phyloP scores from a whole-genome alignment of 495 filamentous ascomycete genomes.

The Lophium mytilinum region DNA sequence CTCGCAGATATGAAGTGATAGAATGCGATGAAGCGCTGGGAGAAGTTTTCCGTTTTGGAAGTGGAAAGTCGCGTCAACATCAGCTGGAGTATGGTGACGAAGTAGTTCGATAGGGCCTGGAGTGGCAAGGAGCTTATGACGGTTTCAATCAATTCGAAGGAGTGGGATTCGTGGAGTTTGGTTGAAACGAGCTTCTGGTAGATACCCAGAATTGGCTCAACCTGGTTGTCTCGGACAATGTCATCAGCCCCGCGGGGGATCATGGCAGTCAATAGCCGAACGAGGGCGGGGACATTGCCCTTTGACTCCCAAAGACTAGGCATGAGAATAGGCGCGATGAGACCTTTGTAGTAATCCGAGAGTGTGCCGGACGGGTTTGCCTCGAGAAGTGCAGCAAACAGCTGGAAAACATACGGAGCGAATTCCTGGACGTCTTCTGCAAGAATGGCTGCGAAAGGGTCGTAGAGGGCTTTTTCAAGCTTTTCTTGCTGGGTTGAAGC shows the following conservation, averaged over 20 bases:
- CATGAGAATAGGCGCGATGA: conserved; percentile 66
- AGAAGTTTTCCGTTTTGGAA: conserved; percentile 70
- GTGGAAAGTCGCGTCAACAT: conserved; percentile 75
- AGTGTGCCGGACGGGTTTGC: conserved; percentile 64
- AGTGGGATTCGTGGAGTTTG: conserved; percentile 69
- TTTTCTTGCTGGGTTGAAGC: conserved; percentile 59
- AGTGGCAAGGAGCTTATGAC: conserved; percentile 61
- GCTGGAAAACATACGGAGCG: conserved; percentile 91
- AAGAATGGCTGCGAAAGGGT: conserved; percentile 67
- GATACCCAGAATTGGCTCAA: conserved; percentile 76
- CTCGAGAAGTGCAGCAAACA: conserved; percentile 83
- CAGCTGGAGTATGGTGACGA: conserved; percentile 66
- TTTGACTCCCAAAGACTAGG: conserved; percentile 78
- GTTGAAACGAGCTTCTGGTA: conserved; percentile 78
- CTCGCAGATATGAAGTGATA: conserved; percentile 82
- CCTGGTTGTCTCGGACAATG: conserved; percentile 65
- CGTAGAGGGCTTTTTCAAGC: conserved; percentile 68
- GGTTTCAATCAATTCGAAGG: conserved; percentile 82
- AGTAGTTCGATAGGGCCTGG: conserved; percentile 70
- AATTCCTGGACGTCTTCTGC: conserved; percentile 84
- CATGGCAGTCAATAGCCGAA: conserved; percentile 73
- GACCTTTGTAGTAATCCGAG: conserved; percentile 63
- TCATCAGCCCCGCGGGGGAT: conserved; percentile 64
- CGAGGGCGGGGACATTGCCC: conserved; percentile 87
- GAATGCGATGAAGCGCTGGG: conserved; percentile 76